These are phyloP conservation scores for Forsythia viridissima DNA, from an alignment of 257 asterid species.

Conservation along the genomic window DNA sequence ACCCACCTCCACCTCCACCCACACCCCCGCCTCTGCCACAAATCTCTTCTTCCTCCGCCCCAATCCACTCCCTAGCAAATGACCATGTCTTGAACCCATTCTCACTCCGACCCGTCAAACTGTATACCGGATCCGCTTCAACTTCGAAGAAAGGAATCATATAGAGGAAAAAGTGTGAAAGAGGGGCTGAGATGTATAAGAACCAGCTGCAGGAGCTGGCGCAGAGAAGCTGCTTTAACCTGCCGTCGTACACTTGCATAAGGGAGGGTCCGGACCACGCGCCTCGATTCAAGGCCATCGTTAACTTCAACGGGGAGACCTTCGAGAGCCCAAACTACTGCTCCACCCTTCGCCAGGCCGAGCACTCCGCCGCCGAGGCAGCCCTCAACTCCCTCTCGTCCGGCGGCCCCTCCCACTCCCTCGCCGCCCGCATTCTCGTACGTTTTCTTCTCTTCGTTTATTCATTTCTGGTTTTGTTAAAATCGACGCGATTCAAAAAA, in stretches of 20 bases:
- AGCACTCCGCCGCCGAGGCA: constrained; percentile 86
- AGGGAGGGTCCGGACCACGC: constrained; percentile 95
- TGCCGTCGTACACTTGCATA: constrained; percentile 71
- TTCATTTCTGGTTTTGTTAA: not conserved
- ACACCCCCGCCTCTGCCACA: not conserved
- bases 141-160: not conserved
- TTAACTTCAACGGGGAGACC: constrained; percentile 70
- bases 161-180: not conserved
- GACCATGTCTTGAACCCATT: not conserved
- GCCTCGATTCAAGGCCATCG: constrained; percentile 78
- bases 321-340: constrained; percentile 65
- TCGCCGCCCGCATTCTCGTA: constrained; percentile 75
- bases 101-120: not conserved
- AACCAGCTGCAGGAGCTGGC: constrained; percentile 96
- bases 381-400: constrained; percentile 65
- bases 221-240: constrained; percentile 87
- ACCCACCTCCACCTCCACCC: not conserved
- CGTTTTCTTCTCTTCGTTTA: not conserved
- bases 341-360: constrained; percentile 79
- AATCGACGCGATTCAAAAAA: not conserved
- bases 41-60: constrained; percentile 1
- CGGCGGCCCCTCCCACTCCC: constrained; percentile 64
- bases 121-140: not conserved
- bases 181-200: constrained; percentile 52
- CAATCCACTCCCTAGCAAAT: not conserved